Evolutionary conservation across 2,329 filamentous ascomycete species (phyloP).

Genomic region (Achaetomium macrosporum): DNA sequence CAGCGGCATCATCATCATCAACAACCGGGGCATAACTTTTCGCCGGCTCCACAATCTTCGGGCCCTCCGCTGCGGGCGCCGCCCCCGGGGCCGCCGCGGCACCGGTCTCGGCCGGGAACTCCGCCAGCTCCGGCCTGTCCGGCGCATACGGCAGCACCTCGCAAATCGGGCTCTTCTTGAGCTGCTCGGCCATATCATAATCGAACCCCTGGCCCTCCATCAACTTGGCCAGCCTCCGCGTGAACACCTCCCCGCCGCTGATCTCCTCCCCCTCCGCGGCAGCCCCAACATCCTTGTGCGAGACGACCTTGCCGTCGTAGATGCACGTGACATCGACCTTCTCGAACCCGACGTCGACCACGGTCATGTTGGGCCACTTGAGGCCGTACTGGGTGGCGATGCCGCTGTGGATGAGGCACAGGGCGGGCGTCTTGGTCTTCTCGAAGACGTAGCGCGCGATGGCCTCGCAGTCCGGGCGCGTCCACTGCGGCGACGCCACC

Average conservation of each 20-base stretch:
- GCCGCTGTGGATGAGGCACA: conserved; percentile 85
- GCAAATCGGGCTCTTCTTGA: conserved; percentile 61
- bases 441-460: conserved; percentile 95
- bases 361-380: conserved; percentile 67
- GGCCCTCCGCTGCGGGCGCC: conserved; percentile 29
- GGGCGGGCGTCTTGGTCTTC: conserved; percentile 88
- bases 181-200: conserved; percentile 62
- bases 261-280: conserved; percentile 38
- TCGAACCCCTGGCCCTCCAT: conserved; percentile 54
- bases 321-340: conserved; percentile 93
- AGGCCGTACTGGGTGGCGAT: conserved; percentile 82
- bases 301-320: conserved; percentile 70
- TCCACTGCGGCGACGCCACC: conserved; percentile 86
- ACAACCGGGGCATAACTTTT: conserved; percentile 13
- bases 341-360: conserved; percentile 85
- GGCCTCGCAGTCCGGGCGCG: conserved; percentile 75
- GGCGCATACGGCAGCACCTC: conserved; percentile 57
- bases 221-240: conserved; percentile 62
- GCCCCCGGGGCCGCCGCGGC: conserved; percentile 8
- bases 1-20: conserved; percentile 29
- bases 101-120: conserved; percentile 40
- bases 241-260: conserved; percentile 86
- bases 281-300: conserved; percentile 56
- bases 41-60: conserved; percentile 29
- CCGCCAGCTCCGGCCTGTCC: conserved; percentile 41